A percentile compares a stretch with the other conserved stretches of the same genome.
phyloP scores from a whole-genome alignment of 176 grass and related monocot species.

The Carex kokanica region DNA sequence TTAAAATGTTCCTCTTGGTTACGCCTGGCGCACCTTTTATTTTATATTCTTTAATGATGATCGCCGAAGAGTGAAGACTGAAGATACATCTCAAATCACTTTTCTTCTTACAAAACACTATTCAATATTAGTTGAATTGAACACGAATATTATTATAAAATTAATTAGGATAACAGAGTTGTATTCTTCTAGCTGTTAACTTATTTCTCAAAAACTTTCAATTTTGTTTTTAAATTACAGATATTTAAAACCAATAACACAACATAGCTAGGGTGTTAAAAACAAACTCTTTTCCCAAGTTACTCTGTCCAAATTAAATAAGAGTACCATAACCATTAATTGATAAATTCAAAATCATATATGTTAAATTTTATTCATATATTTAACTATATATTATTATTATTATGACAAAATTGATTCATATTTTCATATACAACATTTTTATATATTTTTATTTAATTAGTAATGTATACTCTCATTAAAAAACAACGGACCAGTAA shows the following conservation, averaged over 20 bases:
- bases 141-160: background rate
- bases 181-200: background rate
- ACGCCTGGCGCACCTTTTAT: background rate
- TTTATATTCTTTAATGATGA: background rate
- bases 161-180: background rate
- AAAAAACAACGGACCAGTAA: no score
- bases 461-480: no score
- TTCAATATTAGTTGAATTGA: background rate
- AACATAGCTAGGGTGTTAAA: background rate
- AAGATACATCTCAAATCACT: background rate
- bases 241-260: background rate
- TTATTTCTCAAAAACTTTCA: background rate
- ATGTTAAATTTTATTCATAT: no score
- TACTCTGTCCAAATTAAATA: no score
- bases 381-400: no score
- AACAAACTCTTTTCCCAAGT: no score
- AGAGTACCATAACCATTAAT: no score
- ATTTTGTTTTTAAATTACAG: background rate
- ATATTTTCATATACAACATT: no score
- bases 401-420: no score
- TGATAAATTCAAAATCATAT: no score
- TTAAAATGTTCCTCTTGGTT: background rate
- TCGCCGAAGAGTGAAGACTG: background rate
- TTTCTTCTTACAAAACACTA: background rate
- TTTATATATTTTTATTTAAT: no score